Evolutionary conservation across 306 rosid genomes (phyloP), one percentile per base, ranked within the genome.

Genomic region (Gleditsia sinensis): DNA sequence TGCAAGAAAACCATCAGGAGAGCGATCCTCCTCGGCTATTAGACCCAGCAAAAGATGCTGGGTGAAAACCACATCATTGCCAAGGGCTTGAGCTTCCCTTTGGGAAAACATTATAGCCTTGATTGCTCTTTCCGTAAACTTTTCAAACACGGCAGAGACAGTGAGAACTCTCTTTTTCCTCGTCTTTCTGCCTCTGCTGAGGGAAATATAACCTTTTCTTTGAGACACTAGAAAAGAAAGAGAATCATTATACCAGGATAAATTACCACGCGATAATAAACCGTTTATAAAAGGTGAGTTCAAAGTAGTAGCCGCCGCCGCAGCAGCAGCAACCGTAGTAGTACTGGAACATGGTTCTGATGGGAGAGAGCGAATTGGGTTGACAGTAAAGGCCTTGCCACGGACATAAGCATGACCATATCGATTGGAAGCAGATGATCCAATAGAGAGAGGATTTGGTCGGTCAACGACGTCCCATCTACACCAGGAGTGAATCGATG

Each of bases 41-140:
- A 94, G 77, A 74, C 99, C 99, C 70, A 94, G 79, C 75, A 94
- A 48, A 20, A 94, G 89, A 63, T 94, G 96, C 73, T 90, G 94
- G 2, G 89, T 73, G 32, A 76, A 84, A 36, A 94, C 92, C 72
- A 83, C 76, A 40, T 86, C 87, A 20, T 87, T 83, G 2, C 88
- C 91, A 6, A 88, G 80, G 7, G 87, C 74, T 30, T 76, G 89
- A 5, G 99, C 96, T 68, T 94, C 96, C 67, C 81, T 84, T 17
- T 88, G 95, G 28, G 99, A 88, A 17, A 83, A 86, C 43, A 88
- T 71, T 8, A 94, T 85, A 0, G 88, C 92, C 71, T 88, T 90
- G 10, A 94, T 86, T n/a, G 96, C 88, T 54, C 96, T 79, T 66
- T 92, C 97, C 0, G 97, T 90, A 77, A 94, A 90, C 2, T 90